phyloP scores from a whole-genome alignment of 345 rosid genomes.

The Arabidopsis thaliana region DNA sequence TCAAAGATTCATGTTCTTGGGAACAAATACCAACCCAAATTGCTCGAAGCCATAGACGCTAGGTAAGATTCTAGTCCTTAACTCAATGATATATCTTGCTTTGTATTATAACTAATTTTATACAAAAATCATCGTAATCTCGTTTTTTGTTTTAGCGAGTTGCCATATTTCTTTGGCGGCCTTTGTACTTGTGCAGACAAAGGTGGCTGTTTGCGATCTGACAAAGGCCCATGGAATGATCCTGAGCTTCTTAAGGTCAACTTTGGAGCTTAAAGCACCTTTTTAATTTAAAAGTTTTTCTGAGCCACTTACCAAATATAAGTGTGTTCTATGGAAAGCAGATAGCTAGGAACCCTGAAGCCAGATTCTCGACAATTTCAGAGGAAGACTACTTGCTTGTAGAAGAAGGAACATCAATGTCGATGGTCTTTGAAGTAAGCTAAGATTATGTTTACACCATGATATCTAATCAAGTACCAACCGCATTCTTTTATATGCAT shows the following conservation, averaged over 20 bases:
- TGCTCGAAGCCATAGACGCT: constrained; percentile 90
- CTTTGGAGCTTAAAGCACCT: not conserved
- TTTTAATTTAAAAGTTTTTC: not conserved
- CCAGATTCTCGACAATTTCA: constrained; percentile 54
- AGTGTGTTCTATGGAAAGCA: constrained; percentile 30
- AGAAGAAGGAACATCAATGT: constrained; percentile 24
- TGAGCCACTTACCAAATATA: constrained; percentile 6
- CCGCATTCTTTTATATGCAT: constrained; percentile 11
- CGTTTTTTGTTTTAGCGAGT: constrained; percentile 62
- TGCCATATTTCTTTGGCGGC: constrained; percentile 95
- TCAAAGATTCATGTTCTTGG: constrained; percentile 96
- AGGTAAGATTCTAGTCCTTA: constrained; percentile 50
- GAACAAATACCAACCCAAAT: constrained; percentile 77
- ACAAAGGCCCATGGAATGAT: constrained; percentile 99
- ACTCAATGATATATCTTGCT: not conserved
- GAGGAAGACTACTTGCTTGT: constrained; percentile 48
- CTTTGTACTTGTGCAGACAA: constrained; percentile 78
- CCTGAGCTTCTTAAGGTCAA: constrained; percentile 77
- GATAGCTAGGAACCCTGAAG: constrained; percentile 68
- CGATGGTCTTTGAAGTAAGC: constrained; percentile 42
- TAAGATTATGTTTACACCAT: not conserved
- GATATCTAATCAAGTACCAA: not conserved
- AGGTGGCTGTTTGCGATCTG: constrained; percentile 97
- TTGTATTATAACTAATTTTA: not conserved
- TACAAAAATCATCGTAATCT: not conserved